phyloP scores from a whole-genome alignment of 2,329 filamentous ascomycete species.

The Alternaria triticina region DNA sequence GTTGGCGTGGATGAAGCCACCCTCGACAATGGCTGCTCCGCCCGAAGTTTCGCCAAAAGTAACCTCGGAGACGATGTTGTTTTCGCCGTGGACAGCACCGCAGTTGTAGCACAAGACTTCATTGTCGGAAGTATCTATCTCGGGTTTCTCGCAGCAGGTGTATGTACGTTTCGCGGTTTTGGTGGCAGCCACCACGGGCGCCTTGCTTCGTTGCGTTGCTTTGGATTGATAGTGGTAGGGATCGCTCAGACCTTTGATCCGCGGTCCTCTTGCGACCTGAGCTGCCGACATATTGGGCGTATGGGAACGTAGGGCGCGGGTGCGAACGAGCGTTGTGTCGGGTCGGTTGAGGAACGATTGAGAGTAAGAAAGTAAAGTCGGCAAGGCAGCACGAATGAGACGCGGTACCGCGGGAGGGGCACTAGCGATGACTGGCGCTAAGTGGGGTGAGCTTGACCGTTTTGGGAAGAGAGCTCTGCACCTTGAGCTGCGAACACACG shows the following conservation, averaged over 20 bases:
- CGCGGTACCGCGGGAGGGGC: conserved; percentile 17
- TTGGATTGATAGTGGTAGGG: conserved; percentile 23
- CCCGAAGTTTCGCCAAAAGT: conserved; percentile 86
- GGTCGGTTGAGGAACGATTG: neutral
- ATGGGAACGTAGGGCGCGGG: neutral
- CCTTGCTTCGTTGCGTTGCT: conserved; percentile 27
- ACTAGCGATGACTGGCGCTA: conserved; percentile 5
- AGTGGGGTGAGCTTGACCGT: neutral
- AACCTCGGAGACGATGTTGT: conserved; percentile 90
- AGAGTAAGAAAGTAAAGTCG: conserved; percentile 8
- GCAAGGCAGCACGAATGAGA: conserved; percentile 17
- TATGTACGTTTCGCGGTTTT: conserved; percentile 20
- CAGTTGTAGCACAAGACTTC: conserved; percentile 71
- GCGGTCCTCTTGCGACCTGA: conserved; percentile 24
- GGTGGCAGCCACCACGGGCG: conserved; percentile 23
- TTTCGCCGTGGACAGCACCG: conserved; percentile 82
- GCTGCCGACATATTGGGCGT: conserved; percentile 25
- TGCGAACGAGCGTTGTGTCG: neutral
- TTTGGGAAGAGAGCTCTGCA: conserved; percentile 8
- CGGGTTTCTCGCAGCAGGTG: conserved; percentile 38
- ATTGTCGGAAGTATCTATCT: conserved; percentile 31
- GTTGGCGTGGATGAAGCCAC: conserved; percentile 84
- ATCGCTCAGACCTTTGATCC: conserved; percentile 35
- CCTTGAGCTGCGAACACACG: conserved; percentile 11
- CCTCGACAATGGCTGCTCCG: conserved; percentile 88